phyloP scores from a whole-genome alignment of 2,329 filamentous ascomycete species.

The Fusarium longipes region DNA sequence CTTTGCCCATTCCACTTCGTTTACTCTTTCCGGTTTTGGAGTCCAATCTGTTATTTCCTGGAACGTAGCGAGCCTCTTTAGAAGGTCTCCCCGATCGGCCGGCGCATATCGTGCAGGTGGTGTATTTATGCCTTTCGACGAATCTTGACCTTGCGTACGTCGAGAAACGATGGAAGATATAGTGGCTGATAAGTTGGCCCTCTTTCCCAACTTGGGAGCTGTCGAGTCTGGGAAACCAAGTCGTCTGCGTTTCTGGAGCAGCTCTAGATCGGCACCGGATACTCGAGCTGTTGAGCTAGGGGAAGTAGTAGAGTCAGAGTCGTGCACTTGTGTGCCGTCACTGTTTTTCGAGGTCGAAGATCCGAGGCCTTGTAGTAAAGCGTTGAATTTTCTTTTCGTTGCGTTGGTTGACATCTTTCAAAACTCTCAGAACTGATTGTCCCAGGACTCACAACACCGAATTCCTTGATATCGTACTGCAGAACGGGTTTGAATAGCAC shows the following conservation, averaged over 20 bases:
- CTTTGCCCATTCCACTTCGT: slow-evolving; percentile 95
- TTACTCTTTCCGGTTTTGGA: slow-evolving; percentile 87
- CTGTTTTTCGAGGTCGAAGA: slow-evolving; percentile 49
- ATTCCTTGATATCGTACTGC: background rate
- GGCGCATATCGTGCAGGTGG: slow-evolving; percentile 79
- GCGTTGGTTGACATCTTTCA: slow-evolving; percentile 68
- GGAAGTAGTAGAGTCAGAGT: slow-evolving; percentile 22
- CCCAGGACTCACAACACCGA: background rate
- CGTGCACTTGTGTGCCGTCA: slow-evolving; percentile 7
- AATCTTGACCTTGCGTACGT: slow-evolving; percentile 39
- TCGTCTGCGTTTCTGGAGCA: slow-evolving; percentile 65
- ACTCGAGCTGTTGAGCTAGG: slow-evolving; percentile 23
- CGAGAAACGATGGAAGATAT: slow-evolving; percentile 44
- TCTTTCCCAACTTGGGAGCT: slow-evolving; percentile 47
- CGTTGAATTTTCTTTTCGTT: slow-evolving; percentile 87
- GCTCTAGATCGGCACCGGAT: slow-evolving; percentile 51
- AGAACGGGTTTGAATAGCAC: background rate
- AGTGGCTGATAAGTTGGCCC: slow-evolving; percentile 38
- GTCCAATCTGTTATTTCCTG: slow-evolving; percentile 93
- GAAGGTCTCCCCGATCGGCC: slow-evolving; percentile 83
- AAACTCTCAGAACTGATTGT: background rate
- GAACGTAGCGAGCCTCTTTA: slow-evolving; percentile 85
- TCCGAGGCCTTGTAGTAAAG: slow-evolving; percentile 74
- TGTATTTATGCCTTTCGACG: slow-evolving; percentile 38
- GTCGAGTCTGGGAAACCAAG: slow-evolving; percentile 58